phyloP scores from a whole-genome alignment of 2,329 filamentous ascomycete species.

The Penicillium sp. region DNA sequence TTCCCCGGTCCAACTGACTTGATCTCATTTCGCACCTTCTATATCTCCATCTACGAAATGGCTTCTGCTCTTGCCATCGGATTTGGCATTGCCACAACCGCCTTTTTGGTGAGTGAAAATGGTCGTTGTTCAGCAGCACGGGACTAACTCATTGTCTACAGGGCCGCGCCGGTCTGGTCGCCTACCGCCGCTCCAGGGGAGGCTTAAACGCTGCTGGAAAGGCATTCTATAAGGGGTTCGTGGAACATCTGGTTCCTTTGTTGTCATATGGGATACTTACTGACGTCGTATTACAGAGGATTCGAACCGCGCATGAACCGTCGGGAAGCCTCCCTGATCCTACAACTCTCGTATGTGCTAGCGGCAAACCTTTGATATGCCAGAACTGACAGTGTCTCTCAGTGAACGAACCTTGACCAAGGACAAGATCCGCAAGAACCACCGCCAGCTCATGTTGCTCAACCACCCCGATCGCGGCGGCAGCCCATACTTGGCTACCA shows the following conservation, averaged over 20 bases:
- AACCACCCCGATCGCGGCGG: conserved; percentile 98
- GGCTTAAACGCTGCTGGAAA: conserved; percentile 75
- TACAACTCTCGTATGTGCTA: conserved; percentile 74
- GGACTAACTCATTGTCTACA: conserved; percentile 40
- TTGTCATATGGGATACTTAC: background rate
- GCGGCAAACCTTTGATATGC: background rate
- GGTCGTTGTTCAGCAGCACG: background rate
- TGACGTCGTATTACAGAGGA: conserved; percentile 48
- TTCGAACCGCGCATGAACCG: conserved; percentile 94
- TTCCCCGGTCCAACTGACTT: conserved; percentile 5
- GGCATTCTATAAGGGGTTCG: conserved; percentile 84
- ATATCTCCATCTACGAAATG: conserved; percentile 31
- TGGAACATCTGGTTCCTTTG: background rate
- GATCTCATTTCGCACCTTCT: conserved; percentile 5
- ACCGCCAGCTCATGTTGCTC: conserved; percentile 90
- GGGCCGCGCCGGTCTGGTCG: conserved; percentile 90
- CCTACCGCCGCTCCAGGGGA: conserved; percentile 72
- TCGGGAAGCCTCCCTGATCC: conserved; percentile 83
- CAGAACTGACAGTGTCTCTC: background rate
- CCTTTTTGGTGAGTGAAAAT: conserved; percentile 67
- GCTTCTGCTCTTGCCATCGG: conserved; percentile 44
- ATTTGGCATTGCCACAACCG: conserved; percentile 55
- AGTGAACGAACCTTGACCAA: conserved; percentile 86
- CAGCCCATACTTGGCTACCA: conserved; percentile 92
- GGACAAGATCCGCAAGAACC: conserved; percentile 92